phyloP scores from a whole-genome alignment of 2,329 filamentous ascomycete genomes.

The Phyllachora maydis region DNA sequence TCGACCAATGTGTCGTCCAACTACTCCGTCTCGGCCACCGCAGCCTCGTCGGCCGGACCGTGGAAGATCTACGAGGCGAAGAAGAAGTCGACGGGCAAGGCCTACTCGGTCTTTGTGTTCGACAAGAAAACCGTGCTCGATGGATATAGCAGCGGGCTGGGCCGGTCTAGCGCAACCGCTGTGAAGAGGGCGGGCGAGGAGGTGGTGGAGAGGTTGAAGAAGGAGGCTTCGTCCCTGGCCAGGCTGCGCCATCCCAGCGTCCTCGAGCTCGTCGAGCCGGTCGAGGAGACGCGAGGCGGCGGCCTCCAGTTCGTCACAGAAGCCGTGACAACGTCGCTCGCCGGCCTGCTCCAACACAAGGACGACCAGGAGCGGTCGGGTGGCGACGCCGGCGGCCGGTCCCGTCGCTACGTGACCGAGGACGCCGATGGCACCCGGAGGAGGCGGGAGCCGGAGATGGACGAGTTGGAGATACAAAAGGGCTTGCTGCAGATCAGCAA shows the following conservation, averaged over 20 bases:
- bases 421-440: conserved; percentile 53
- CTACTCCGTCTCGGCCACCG: conserved; percentile 60
- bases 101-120: conserved; percentile 85
- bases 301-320: conserved; percentile 94
- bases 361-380: conserved; percentile 62
- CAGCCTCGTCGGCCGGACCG: conserved; percentile 65
- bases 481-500: conserved; percentile 84
- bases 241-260: conserved; percentile 80
- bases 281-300: conserved; percentile 81
- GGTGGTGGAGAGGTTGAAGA: conserved; percentile 75
- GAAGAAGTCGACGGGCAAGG: conserved; percentile 82
- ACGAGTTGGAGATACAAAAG: conserved; percentile 95
- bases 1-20: conserved; percentile 80
- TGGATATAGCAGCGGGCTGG: conserved; percentile 37
- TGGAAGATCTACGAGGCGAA: conserved; percentile 98
- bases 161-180: conserved; percentile 40
- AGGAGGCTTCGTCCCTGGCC: conserved; percentile 76
- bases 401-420: conserved; percentile 65
- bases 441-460: conserved; percentile 72
- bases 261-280: conserved; percentile 79
- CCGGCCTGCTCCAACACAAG: conserved; percentile 66
- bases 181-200: conserved; percentile 74
- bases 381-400: conserved; percentile 45
- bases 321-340: conserved; percentile 71
- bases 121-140: conserved; percentile 73